Percentiles rank a stretch among this genome's conserved stretches.
These are phyloP conservation scores for Dioszegia crocea DNA, from an alignment of 768 basidiomycete genomes.

Conservation along the genomic window DNA sequence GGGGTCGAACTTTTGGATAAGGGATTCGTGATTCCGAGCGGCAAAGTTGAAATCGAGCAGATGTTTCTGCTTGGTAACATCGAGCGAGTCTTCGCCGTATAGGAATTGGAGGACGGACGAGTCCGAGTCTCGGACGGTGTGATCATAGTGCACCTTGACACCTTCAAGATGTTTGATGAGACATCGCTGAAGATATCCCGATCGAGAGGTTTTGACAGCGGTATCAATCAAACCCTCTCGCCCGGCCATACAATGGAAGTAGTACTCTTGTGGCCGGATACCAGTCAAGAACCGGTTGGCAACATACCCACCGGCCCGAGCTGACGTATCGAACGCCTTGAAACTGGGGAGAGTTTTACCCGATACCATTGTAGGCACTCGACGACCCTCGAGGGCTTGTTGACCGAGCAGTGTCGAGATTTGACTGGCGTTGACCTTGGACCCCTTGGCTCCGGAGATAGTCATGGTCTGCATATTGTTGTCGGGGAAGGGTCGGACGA, in stretches of 20 bases:
- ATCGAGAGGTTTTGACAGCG: constrained; percentile 96
- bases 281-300: constrained; percentile 98
- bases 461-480: constrained; percentile 99
- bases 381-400: constrained; percentile 95
- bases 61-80: constrained; percentile 96
- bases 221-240: constrained; percentile 98
- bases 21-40: constrained; percentile 73
- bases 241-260: constrained; percentile 99
- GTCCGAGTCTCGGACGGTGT: constrained; percentile 94
- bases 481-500: constrained; percentile 89
- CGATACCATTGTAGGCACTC: constrained; percentile 98
- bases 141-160: constrained; percentile 92
- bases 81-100: constrained; percentile 93
- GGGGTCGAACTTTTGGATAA: constrained; percentile 67
- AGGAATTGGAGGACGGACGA: constrained; percentile 89
- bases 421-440: constrained; percentile 92
- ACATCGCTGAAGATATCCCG: constrained; percentile 95
- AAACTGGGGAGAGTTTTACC: constrained; percentile 98
- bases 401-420: constrained; percentile 98
- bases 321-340: constrained; percentile 94
- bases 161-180: constrained; percentile 98
- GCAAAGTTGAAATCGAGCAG: constrained; percentile 90
- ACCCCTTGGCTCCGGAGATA: constrained; percentile 94
- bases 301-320: constrained; percentile 96
- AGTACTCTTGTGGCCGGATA: constrained; percentile 96